A percentile compares a stretch with the other conserved stretches of the same genome.
Evolutionary conservation across 495 filamentous ascomycete genomes (phyloP).

Genomic region (Hypoxylon cercidicola): DNA sequence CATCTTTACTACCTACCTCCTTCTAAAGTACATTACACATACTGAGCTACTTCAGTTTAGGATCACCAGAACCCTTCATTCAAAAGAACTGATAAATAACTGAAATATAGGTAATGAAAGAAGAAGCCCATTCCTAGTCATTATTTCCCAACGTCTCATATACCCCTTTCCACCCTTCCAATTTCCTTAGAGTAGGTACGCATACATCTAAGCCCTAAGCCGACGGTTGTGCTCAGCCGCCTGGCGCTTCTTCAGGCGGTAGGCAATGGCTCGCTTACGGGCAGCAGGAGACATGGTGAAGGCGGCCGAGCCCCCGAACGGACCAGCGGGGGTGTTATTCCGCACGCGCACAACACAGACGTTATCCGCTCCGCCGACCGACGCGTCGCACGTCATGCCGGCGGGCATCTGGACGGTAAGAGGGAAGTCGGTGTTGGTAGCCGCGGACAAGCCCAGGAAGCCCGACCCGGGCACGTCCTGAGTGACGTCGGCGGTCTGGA

Average conservation of each 20-base stretch:
- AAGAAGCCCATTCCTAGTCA: not conserved
- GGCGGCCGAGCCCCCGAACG: conserved; percentile 68
- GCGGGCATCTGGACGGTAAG: conserved; percentile 67
- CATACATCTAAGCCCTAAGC: conserved; percentile 27
- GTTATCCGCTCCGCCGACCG: conserved; percentile 60
- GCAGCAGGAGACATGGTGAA: conserved; percentile 61
- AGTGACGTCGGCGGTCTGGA: conserved; percentile 64
- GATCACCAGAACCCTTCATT: conserved; percentile 22
- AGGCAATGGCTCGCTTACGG: conserved; percentile 57
- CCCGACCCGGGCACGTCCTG: conserved; percentile 67
- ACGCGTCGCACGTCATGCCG: conserved; percentile 68
- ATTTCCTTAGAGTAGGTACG: not conserved
- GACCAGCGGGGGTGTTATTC: conserved; percentile 66
- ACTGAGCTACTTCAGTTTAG: not conserved
- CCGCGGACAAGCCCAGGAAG: conserved; percentile 58
- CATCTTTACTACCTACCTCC: not conserved
- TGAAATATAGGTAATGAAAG: conserved; percentile 8
- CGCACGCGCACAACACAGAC: conserved; percentile 69
- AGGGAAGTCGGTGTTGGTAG: conserved; percentile 64
- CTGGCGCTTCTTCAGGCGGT: conserved; percentile 56
- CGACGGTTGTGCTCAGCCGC: conserved; percentile 39
- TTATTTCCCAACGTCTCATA: conserved; percentile 13
- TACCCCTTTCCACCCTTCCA: conserved; percentile 3
- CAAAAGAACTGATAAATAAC: not conserved
- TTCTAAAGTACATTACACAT: not conserved